phyloP scores from a whole-genome alignment of 495 filamentous ascomycete species.

The Aspergillus carlsbadensis region DNA sequence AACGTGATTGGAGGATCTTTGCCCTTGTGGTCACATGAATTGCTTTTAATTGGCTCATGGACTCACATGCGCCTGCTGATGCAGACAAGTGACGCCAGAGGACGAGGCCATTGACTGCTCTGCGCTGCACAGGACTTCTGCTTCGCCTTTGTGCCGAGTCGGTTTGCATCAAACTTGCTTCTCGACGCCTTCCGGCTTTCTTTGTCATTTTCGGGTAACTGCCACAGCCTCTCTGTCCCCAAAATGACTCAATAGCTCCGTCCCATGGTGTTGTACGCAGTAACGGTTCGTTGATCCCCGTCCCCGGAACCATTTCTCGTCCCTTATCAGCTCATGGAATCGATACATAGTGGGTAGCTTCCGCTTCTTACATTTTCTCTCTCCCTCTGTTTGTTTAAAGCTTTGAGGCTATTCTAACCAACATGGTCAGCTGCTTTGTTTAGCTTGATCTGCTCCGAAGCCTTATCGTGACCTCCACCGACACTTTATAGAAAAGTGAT shows the following conservation, averaged over 20 bases:
- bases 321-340: slow-evolving; percentile 19
- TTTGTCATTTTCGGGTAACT: background rate
- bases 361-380: slow-evolving; percentile 9
- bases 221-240: slow-evolving; percentile 9
- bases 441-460: background rate
- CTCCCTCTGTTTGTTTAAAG: background rate
- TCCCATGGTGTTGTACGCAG: slow-evolving; percentile 11
- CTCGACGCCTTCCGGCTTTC: slow-evolving; percentile 11
- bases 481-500: slow-evolving; percentile 7
- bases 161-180: slow-evolving; percentile 12
- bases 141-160: slow-evolving; percentile 14
- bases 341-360: slow-evolving; percentile 8
- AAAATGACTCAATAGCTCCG: slow-evolving; percentile 10
- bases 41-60: slow-evolving; percentile 17
- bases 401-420: background rate
- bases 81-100: slow-evolving; percentile 28
- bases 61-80: slow-evolving; percentile 22
- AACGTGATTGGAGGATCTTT: background rate
- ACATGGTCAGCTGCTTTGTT: slow-evolving; percentile 11
- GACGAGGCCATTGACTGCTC: slow-evolving; percentile 3
- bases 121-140: background rate
- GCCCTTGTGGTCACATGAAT: slow-evolving; percentile 19
- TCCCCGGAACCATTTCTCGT: background rate
- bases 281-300: slow-evolving; percentile 13
- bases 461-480: slow-evolving; percentile 8